Evolutionary conservation across 2,329 filamentous ascomycete species (phyloP), one percentile per base, ranked within the genome.

Genomic region (Neonectria faginata): DNA sequence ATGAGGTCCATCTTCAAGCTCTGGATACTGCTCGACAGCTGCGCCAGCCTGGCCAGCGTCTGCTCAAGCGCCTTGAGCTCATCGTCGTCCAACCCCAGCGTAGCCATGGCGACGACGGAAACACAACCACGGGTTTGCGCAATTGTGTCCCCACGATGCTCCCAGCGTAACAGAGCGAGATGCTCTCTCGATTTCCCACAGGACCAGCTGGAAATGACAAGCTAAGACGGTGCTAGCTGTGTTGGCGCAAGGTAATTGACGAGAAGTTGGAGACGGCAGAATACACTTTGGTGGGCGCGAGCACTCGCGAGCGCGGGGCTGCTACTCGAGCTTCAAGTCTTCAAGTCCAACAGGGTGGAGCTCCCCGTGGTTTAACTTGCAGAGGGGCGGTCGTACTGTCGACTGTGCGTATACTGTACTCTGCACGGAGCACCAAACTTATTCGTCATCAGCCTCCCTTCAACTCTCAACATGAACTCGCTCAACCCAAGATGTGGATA

Each of bases 41-140:
- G 89, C 50, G 84, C 84, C 22, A 94, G 84, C 29, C 90, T 86
- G 73, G 89, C 87, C 44, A 92, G 87, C 29, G 89, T 88, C 78
- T 91, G 86, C 73, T 94, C 92, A 27, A 94, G 85, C 44, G 87
- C 84, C 79, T 90, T 92, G 70, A 89, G 81, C 77, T 91, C 88
- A 20, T 89, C 88, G 29, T 83, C 82, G 36, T 81, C 82, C 31
- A 89, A 78, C 33, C 83, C 82, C n/a, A 88, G 80, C 25, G 79
- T 76, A 48, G 79, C 78, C 80, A 82, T 82, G 8, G 53, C 47
- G 55, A 59, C 48, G 42, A 22, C n/a, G 7, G 29, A 36, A 51
- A 31, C n/a, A 14, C 48, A 51, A 51, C 48, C 48, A 33, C 48
- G 36, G 48, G n/a, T 5, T 4, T n/a, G 4, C n/a, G 11, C n/a